Evolutionary conservation across 305 asterid species (phyloP).

Genomic region (Plantago lanceolata): DNA sequence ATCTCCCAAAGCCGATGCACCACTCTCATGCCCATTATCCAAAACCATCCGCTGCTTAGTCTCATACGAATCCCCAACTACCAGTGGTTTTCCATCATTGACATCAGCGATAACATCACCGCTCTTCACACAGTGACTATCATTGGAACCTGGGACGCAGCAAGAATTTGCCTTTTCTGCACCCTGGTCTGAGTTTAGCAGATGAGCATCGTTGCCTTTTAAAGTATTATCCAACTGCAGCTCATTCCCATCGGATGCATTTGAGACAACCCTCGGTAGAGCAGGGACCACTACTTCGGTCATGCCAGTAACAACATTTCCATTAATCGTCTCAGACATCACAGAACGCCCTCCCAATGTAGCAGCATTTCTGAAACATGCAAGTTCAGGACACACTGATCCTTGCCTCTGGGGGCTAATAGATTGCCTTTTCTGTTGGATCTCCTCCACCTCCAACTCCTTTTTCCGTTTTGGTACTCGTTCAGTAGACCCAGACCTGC

Average conservation of each 20-base stretch:
- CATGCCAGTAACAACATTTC: slow-evolving; percentile 4
- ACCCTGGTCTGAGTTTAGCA: slow-evolving; percentile 18
- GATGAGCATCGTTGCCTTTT: slow-evolving; percentile 19
- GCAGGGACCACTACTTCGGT: slow-evolving; percentile 22
- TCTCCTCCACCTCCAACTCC: slow-evolving; percentile 35
- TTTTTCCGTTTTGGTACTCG: slow-evolving; percentile 48
- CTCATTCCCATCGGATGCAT: slow-evolving; percentile 17
- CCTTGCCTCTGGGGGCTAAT: slow-evolving; percentile 54
- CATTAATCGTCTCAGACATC: slow-evolving; percentile 20
- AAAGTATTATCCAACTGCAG: slow-evolving; percentile 23
- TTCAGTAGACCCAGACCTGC: slow-evolving; percentile 45
- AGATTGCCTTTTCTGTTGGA: slow-evolving; percentile 52
- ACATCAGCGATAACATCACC: slow-evolving; percentile 27
- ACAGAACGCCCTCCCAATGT: slow-evolving; percentile 27
- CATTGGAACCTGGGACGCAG: slow-evolving; percentile 22
- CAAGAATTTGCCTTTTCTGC: slow-evolving; percentile 34
- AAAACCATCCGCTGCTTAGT: slow-evolving; percentile 30
- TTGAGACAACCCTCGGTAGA: not conserved
- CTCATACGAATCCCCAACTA: slow-evolving; percentile 26
- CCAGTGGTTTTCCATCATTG: slow-evolving; percentile 24
- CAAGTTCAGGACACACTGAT: slow-evolving; percentile 54
- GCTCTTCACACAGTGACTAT: slow-evolving; percentile 20
- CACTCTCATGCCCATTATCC: slow-evolving; percentile 39
- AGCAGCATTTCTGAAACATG: slow-evolving; percentile 32
- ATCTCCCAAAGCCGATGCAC: slow-evolving; percentile 42